Conservation (phyloP, 2,329 filamentous ascomycete genomes). For the Sporothrix sp. region DNA sequence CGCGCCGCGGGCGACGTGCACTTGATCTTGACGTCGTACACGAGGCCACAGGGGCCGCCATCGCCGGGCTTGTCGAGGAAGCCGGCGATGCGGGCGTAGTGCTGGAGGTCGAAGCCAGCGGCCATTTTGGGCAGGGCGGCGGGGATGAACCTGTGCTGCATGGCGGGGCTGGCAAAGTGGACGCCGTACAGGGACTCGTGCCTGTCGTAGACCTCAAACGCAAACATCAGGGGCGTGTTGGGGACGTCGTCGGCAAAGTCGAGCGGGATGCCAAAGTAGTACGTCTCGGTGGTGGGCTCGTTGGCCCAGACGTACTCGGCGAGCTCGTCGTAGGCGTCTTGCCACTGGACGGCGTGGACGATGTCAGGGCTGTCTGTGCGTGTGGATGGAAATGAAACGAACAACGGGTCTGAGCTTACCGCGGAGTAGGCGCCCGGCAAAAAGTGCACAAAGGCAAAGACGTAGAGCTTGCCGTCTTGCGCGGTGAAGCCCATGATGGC, state of each 20-base stretch:
- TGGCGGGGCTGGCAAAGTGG: conserved; percentile 25
- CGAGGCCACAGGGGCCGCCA: conserved; percentile 21
- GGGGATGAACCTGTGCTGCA: conserved; percentile 23
- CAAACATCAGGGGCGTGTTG: conserved; percentile 26
- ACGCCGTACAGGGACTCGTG: conserved; percentile 24
- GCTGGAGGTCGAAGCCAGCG: conserved; percentile 26
- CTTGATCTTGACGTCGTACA: conserved; percentile 24
- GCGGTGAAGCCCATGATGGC: conserved; percentile 4
- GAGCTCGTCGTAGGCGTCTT: conserved; percentile 31
- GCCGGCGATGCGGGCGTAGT: conserved; percentile 24
- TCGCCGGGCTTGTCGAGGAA: conserved; percentile 23
- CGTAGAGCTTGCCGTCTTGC: conserved; percentile 15
- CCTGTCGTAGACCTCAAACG: conserved; percentile 27
- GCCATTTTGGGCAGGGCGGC: conserved; percentile 23
- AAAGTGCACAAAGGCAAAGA: conserved; percentile 26
- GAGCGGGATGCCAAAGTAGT: conserved; percentile 34
- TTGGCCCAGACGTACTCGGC: conserved; percentile 26
- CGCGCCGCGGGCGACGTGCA: conserved; percentile 14
- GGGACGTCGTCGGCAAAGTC: conserved; percentile 25
- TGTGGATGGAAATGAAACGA: background rate
- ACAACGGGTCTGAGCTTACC: conserved; percentile 20
- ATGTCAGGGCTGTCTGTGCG: background rate
- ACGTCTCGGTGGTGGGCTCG: conserved; percentile 29
- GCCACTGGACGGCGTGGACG: conserved; percentile 25
- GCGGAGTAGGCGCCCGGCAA: conserved; percentile 26